A percentile compares a stretch with the other conserved stretches of the same genome.
Evolutionary conservation across 441 rosid genomes (phyloP).

Genomic region (Arabidopsis lyrata): DNA sequence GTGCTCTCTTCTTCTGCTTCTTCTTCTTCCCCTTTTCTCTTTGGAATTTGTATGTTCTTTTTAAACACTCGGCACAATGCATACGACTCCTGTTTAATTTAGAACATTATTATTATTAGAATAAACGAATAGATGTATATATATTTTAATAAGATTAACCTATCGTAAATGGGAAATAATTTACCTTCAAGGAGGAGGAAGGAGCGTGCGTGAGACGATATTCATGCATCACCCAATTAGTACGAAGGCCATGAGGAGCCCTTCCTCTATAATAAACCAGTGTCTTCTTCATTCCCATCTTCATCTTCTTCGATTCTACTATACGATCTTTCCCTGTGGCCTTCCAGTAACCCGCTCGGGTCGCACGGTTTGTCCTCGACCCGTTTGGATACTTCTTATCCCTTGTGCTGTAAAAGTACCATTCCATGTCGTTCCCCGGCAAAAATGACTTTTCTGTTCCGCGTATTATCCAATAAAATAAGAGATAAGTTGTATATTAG

Average conservation of each 20-base stretch:
- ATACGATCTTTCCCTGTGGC: constrained; percentile 94
- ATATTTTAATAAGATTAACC: too few species aligned
- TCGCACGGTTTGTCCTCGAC: constrained; percentile 94
- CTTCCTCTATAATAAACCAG: constrained; percentile 90
- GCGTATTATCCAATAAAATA: constrained; percentile 13
- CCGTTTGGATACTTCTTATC: constrained; percentile 96
- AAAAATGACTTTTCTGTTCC: constrained; percentile 76
- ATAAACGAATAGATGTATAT: too few species aligned
- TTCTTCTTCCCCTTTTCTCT: constrained; percentile 47
- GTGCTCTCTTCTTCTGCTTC: constrained; percentile 33
- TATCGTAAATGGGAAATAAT: not conserved
- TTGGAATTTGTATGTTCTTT: constrained; percentile 65
- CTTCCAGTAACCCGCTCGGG: constrained; percentile 93
- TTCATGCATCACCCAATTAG: constrained; percentile 97
- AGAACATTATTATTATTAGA: not conserved
- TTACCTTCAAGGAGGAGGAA: constrained; percentile 59
- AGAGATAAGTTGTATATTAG: too few species aligned
- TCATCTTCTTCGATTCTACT: constrained; percentile 69
- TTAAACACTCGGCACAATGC: constrained; percentile 79
- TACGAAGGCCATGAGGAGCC: constrained; percentile 90
- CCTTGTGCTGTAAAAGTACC: constrained; percentile 94
- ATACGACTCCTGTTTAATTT: constrained; percentile 45
- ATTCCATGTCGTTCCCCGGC: constrained; percentile 94
- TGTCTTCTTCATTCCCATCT: constrained; percentile 95
- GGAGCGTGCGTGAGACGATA: constrained; percentile 70